phyloP scores from a whole-genome alignment of 1,284 basidiomycete genomes.

The Wallemia hederae region DNA sequence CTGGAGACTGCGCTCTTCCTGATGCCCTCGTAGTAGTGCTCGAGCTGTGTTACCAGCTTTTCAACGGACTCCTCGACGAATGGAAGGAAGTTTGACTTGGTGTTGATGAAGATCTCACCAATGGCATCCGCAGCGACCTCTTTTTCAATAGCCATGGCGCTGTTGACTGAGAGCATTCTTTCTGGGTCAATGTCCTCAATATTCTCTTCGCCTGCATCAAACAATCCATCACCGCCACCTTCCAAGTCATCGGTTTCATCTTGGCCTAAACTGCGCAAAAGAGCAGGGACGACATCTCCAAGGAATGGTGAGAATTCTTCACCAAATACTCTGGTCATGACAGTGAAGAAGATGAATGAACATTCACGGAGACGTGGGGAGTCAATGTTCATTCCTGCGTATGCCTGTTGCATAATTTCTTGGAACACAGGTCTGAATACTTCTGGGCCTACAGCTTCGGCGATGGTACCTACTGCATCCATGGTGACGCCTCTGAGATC shows the following conservation, averaged over 20 bases:
- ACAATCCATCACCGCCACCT: constrained; percentile 23
- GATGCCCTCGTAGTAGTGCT: constrained; percentile 95
- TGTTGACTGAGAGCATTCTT: constrained; percentile 57
- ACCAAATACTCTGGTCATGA: constrained; percentile 85
- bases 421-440: constrained; percentile 84
- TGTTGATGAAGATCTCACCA: constrained; percentile 63
- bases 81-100: constrained; percentile 60
- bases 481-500: constrained; percentile 93
- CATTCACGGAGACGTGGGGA: constrained; percentile 74
- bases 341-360: constrained; percentile 93
- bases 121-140: constrained; percentile 95
- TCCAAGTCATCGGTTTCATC: constrained; percentile 35
- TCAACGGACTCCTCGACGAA: constrained; percentile 38
- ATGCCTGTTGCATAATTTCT: constrained; percentile 83
- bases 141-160: constrained; percentile 93
- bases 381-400: constrained; percentile 65
- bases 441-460: constrained; percentile 85
- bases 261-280: constrained; percentile 63
- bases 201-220: constrained; percentile 40
- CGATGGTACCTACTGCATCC: constrained; percentile 92
- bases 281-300: constrained; percentile 53
- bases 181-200: constrained; percentile 52
- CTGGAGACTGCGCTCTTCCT: constrained; percentile 76
- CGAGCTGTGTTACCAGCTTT: constrained; percentile 50
- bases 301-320: constrained; percentile 79